phyloP scores from a whole-genome alignment of 2,329 filamentous ascomycete genomes.

The Verticillium tricorpus region DNA sequence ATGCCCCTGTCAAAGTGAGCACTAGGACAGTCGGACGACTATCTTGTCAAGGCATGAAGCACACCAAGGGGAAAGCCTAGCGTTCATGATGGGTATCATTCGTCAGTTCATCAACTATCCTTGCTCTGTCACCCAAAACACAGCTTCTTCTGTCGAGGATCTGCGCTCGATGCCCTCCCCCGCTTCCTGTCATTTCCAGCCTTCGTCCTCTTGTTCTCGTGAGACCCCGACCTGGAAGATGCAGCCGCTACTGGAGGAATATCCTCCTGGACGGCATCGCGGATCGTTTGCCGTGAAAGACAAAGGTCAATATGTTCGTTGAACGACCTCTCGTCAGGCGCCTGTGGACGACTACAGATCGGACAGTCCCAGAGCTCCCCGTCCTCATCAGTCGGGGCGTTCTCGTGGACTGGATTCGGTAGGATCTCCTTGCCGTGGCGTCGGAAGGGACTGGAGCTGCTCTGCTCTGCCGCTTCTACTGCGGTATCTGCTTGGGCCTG shows the following conservation, averaged over 20 bases:
- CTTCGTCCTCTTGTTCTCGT: slow-evolving; percentile 32
- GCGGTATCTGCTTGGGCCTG: slow-evolving; percentile 46
- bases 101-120: not conserved
- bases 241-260: slow-evolving; percentile 15
- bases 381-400: slow-evolving; percentile 38
- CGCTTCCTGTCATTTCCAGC: slow-evolving; percentile 29
- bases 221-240: slow-evolving; percentile 19
- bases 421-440: slow-evolving; percentile 49
- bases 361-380: slow-evolving; percentile 69
- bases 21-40: not conserved
- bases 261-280: slow-evolving; percentile 67
- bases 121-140: slow-evolving; percentile 37
- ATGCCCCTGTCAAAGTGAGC: not conserved
- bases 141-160: slow-evolving; percentile 48
- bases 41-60: not conserved
- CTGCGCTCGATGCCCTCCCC: slow-evolving; percentile 25
- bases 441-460: slow-evolving; percentile 16
- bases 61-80: not conserved
- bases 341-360: slow-evolving; percentile 74
- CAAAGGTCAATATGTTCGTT: slow-evolving; percentile 93
- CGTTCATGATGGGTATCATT: slow-evolving; percentile 6
- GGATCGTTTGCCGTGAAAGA: slow-evolving; percentile 80
- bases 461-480: slow-evolving; percentile 53
- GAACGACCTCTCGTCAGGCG: slow-evolving; percentile 69
- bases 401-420: slow-evolving; percentile 35